Percentiles rank a stretch among this genome's conserved stretches.
phyloP scores from a whole-genome alignment of 2,329 filamentous ascomycete species.

The Alternaria brassicae region DNA sequence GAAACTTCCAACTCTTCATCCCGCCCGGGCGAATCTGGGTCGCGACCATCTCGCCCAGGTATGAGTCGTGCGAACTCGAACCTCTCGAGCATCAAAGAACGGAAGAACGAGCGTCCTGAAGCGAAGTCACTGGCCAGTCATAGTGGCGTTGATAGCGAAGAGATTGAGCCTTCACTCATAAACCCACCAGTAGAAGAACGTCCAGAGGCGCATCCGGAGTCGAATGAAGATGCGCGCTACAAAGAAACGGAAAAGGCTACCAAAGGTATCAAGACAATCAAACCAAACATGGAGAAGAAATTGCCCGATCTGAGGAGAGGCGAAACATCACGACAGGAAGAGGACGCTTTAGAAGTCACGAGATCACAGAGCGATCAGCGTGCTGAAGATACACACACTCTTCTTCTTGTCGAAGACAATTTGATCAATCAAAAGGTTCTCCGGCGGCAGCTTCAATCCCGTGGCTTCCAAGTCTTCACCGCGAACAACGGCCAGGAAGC shows the following conservation, averaged over 20 bases:
- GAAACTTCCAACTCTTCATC: slow-evolving; percentile 21
- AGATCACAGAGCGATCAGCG: slow-evolving; percentile 28
- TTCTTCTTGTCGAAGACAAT: slow-evolving; percentile 59
- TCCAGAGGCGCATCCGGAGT: slow-evolving; percentile 36
- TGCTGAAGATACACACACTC: slow-evolving; percentile 28
- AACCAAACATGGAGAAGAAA: slow-evolving; percentile 16
- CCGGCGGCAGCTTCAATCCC: slow-evolving; percentile 57
- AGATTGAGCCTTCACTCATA: slow-evolving; percentile 35
- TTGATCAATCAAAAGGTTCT: slow-evolving; percentile 59
- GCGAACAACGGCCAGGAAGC: slow-evolving; percentile 57
- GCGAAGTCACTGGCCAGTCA: slow-evolving; percentile 14
- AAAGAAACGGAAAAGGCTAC: slow-evolving; percentile 31
- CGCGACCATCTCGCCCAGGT: slow-evolving; percentile 27
- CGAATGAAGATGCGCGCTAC: slow-evolving; percentile 30
- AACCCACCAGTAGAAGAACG: slow-evolving; percentile 44
- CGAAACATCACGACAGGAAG: slow-evolving; percentile 36
- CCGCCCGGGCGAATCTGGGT: slow-evolving; percentile 18
- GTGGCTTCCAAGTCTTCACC: slow-evolving; percentile 51
- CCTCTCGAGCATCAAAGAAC: slow-evolving; percentile 36
- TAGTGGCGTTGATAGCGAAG: slow-evolving; percentile 17
- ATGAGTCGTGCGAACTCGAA: slow-evolving; percentile 41
- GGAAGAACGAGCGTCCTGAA: slow-evolving; percentile 22
- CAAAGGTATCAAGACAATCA: slow-evolving; percentile 13
- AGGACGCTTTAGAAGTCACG: slow-evolving; percentile 25
- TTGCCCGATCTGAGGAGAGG: slow-evolving; percentile 28